Percentiles rank a stretch among this genome's conserved stretches.
These are phyloP conservation scores for Puccinia triticina DNA, from an alignment of 1,284 basidiomycete species.

Conservation along the genomic window DNA sequence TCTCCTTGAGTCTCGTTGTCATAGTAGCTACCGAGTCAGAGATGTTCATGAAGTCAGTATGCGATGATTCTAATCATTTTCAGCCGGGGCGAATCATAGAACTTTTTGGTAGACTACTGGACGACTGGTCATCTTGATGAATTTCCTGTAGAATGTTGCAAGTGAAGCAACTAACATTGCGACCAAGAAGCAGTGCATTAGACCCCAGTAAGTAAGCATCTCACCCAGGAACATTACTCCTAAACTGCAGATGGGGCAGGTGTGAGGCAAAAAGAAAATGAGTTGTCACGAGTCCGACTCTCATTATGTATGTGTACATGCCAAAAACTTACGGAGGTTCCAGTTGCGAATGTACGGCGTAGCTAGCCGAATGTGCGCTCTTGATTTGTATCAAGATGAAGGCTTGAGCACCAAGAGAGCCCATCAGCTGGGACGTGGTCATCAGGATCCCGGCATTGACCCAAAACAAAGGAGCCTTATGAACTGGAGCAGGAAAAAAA, in stretches of 20 bases:
- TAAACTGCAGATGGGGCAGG: not conserved
- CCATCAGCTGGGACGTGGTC: not conserved
- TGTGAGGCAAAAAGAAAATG: not conserved
- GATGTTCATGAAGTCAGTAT: not conserved
- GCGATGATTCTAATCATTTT: too few relatives aligned
- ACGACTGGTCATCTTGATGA: not conserved
- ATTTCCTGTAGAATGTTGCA: not conserved
- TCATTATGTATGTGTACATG: too few relatives aligned
- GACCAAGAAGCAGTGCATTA: conserved; percentile 25
- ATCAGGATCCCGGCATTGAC: conserved; percentile 20
- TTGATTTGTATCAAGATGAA: not conserved
- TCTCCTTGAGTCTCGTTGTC: not conserved
- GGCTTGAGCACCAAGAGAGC: not conserved
- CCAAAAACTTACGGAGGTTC: not conserved
- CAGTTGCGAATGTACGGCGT: not conserved
- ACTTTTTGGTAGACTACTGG: too few relatives aligned
- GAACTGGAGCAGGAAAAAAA: not conserved
- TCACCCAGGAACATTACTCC: not conserved
- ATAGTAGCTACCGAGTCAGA: not conserved
- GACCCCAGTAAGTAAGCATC: conserved; percentile 22
- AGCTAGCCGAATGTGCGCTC: not conserved
- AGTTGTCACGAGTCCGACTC: not conserved
- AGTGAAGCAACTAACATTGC: not conserved
- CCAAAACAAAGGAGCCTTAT: not conserved
- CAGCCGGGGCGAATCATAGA: too few relatives aligned